phyloP scores from a whole-genome alignment of 2,329 filamentous ascomycete species.

The Fusarium subglutinans region DNA sequence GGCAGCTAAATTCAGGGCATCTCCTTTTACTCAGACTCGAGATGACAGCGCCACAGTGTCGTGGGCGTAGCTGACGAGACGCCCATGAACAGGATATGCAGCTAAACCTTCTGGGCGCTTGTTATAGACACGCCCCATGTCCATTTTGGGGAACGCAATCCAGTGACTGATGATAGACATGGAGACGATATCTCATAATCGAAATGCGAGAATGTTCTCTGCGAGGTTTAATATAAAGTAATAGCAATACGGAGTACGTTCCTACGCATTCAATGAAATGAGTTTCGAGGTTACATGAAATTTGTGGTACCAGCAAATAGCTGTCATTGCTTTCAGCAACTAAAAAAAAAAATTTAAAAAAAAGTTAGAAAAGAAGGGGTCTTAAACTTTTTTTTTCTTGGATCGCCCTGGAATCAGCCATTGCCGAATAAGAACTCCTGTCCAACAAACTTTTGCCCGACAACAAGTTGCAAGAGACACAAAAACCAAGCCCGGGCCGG shows the following conservation, averaged over 20 bases:
- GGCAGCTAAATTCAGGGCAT: constrained; percentile 36
- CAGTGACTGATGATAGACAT: constrained; percentile 1
- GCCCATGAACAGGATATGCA: constrained; percentile 24
- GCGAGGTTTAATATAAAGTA: background rate
- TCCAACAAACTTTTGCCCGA: constrained; percentile 5
- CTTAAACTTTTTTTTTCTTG: constrained; percentile 10
- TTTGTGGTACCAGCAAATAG: background rate
- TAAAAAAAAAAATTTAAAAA: constrained; percentile 15
- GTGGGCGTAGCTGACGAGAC: constrained; percentile 35
- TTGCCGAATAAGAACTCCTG: constrained; percentile 30
- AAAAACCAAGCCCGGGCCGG: background rate
- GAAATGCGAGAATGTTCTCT: constrained; percentile 1
- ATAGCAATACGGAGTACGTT: background rate
- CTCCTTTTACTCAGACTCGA: constrained; percentile 14
- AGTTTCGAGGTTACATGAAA: background rate
- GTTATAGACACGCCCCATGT: constrained; percentile 29
- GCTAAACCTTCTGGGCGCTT: constrained; percentile 33
- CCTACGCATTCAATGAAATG: background rate
- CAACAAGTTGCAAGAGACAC: constrained; percentile 1
- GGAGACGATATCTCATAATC: constrained; percentile 10
- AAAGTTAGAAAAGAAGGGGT: constrained; percentile 29
- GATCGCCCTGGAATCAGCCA: constrained; percentile 19
- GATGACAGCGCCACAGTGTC: constrained; percentile 24
- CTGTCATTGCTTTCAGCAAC: constrained; percentile 1
- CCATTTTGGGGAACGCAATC: constrained; percentile 13